These are phyloP conservation scores for Cladophialophora carrionii DNA, from an alignment of 2,329 filamentous ascomycete species.

Conservation along the genomic window DNA sequence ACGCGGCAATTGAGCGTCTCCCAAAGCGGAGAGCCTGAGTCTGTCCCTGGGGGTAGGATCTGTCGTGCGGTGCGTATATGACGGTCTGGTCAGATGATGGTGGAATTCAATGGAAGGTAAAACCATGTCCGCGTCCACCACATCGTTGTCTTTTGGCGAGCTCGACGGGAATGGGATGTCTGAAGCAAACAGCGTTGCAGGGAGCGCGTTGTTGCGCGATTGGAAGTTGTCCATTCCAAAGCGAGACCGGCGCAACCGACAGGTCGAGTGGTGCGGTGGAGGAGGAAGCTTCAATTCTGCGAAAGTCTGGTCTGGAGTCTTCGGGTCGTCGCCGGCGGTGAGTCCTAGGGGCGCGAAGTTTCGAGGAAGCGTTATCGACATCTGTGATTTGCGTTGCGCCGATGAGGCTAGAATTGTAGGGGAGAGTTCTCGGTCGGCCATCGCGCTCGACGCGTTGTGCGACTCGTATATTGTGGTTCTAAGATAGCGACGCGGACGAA, in stretches of 20 bases:
- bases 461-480: background rate
- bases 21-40: conserved; percentile 46
- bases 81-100: conserved; percentile 17
- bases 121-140: conserved; percentile 39
- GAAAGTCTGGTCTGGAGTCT: conserved; percentile 49
- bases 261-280: conserved; percentile 50
- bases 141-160: conserved; percentile 24
- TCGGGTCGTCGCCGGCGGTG: conserved; percentile 45
- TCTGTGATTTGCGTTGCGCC: conserved; percentile 45
- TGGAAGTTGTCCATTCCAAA: conserved; percentile 44
- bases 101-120: conserved; percentile 39
- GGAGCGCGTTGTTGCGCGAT: conserved; percentile 43
- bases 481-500: background rate
- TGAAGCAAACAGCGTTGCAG: conserved; percentile 38
- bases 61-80: conserved; percentile 28
- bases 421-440: conserved; percentile 35
- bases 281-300: conserved; percentile 49
- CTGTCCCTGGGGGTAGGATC: conserved; percentile 43
- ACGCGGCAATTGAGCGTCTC: conserved; percentile 46
- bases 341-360: conserved; percentile 50
- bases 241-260: conserved; percentile 47
- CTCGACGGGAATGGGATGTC: conserved; percentile 50
- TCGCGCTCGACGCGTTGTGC: conserved; percentile 14
- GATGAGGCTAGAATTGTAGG: conserved; percentile 34
- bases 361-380: conserved; percentile 53